phyloP scores from a whole-genome alignment of 148 eudicot genomes.

The Silene latifolia region DNA sequence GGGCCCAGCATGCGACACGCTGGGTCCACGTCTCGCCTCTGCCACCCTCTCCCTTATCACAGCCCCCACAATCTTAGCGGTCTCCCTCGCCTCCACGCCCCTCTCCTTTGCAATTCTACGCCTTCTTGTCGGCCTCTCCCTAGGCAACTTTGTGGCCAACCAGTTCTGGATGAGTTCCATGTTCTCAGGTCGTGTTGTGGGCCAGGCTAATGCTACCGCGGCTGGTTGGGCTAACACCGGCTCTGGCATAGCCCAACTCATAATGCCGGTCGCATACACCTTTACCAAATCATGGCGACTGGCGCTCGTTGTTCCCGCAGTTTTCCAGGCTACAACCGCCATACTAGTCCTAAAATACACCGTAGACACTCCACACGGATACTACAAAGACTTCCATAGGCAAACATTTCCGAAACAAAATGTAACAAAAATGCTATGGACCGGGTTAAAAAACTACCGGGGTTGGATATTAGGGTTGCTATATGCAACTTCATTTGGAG shows the following conservation, averaged over 20 bases:
- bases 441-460: slow-evolving; percentile 55
- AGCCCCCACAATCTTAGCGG: slow-evolving; percentile 55
- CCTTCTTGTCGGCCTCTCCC: slow-evolving; percentile 66
- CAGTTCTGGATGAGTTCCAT: slow-evolving; percentile 93
- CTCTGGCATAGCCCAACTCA: slow-evolving; percentile 68
- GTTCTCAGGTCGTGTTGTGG: slow-evolving; percentile 57
- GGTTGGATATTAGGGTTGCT: slow-evolving; percentile 65
- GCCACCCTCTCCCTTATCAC: slow-evolving; percentile 58
- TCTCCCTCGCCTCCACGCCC: slow-evolving; percentile 32
- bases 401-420: slow-evolving; percentile 28
- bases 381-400: slow-evolving; percentile 42
- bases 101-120: slow-evolving; percentile 46
- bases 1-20: slow-evolving; percentile 71
- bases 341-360: slow-evolving; percentile 45
- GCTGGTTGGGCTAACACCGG: slow-evolving; percentile 95
- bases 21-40: slow-evolving; percentile 75
- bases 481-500: slow-evolving; percentile 81
- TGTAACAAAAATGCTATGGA: slow-evolving; percentile 26
- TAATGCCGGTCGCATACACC: slow-evolving; percentile 65
- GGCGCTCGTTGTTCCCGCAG: slow-evolving; percentile 58
- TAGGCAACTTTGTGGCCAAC: slow-evolving; percentile 80
- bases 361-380: slow-evolving; percentile 63
- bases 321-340: slow-evolving; percentile 55
- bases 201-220: slow-evolving; percentile 62
- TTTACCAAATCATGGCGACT: slow-evolving; percentile 53